These are phyloP conservation scores for Gastrolobium villosum DNA, from an alignment of 306 rosid genomes.

Conservation along the genomic window DNA sequence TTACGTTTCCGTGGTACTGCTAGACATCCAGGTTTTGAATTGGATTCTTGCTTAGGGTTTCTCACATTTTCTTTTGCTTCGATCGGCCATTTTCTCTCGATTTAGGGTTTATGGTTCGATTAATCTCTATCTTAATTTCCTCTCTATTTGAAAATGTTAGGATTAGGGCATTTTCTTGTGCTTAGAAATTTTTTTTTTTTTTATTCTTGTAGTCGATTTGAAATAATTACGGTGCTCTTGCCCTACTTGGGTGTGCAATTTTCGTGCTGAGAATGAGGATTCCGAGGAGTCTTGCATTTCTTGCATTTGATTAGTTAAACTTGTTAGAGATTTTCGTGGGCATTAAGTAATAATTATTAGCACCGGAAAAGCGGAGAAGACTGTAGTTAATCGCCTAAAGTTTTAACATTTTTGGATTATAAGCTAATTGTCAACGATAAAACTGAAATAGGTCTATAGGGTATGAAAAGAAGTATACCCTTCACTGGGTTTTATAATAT, in stretches of 20 bases:
- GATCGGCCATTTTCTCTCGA: constrained; percentile 39
- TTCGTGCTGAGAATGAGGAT: constrained; percentile 32
- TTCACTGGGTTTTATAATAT: constrained; percentile 48
- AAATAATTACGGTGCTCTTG: constrained; percentile 32
- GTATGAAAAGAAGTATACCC: constrained; percentile 50
- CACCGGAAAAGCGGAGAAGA: constrained; percentile 20
- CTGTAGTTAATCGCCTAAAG: not conserved
- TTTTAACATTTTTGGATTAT: constrained; percentile 36
- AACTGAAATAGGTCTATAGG: constrained; percentile 42
- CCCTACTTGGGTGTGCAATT: constrained; percentile 30
- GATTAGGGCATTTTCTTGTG: too few relatives aligned
- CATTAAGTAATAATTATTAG: not conserved
- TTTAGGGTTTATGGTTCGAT: too few relatives aligned
- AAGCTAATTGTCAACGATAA: not conserved
- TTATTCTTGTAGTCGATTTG: constrained; percentile 31
- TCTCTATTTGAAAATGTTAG: not conserved
- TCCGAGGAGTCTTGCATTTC: constrained; percentile 30
- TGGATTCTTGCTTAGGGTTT: constrained; percentile 61
- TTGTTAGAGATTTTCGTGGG: not conserved
- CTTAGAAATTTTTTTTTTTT: constrained; percentile 6
- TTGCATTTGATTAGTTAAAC: constrained; percentile 37
- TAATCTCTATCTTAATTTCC: too few relatives aligned
- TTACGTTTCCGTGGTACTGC: constrained; percentile 54
- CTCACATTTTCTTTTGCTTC: constrained; percentile 51
- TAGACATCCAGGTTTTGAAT: constrained; percentile 74